These are phyloP conservation scores for Diaporthe capsici DNA, from an alignment of 2,329 filamentous ascomycete species.

Conservation along the genomic window DNA sequence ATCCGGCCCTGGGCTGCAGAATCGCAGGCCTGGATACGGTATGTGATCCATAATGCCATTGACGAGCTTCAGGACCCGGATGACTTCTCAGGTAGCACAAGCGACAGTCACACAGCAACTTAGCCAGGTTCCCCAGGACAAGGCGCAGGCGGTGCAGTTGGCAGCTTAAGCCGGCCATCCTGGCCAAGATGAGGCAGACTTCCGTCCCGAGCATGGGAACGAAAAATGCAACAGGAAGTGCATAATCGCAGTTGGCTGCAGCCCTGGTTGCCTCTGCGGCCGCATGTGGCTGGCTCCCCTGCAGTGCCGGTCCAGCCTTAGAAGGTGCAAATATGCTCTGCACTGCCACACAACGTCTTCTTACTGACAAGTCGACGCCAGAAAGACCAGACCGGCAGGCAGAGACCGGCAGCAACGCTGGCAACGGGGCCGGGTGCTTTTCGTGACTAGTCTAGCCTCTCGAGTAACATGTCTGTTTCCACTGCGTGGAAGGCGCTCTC, in stretches of 20 bases:
- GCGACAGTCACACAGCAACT: background rate
- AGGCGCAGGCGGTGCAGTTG: background rate
- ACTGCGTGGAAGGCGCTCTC: background rate
- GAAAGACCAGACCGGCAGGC: background rate
- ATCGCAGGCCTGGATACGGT: background rate
- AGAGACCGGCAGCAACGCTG: background rate
- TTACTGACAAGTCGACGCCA: background rate
- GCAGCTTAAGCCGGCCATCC: background rate
- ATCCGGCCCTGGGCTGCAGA: background rate
- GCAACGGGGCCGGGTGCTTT: background rate
- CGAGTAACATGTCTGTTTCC: background rate
- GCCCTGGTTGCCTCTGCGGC: background rate
- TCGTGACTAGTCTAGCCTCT: background rate
- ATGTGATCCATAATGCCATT: background rate
- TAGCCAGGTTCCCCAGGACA: background rate
- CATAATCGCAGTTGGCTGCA: conserved; percentile 7
- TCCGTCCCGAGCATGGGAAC: background rate
- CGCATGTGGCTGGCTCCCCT: background rate
- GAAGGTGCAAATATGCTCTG: background rate
- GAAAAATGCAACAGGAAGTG: background rate
- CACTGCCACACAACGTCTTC: background rate
- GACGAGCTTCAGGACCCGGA: background rate
- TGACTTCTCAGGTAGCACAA: background rate
- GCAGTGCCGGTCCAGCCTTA: conserved; percentile 5
- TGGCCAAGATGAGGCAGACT: background rate